A percentile compares a stretch with the other conserved stretches of the same genome.
phyloP scores from a whole-genome alignment of 495 filamentous ascomycete species.

The Annulohypoxylon maeteangense region DNA sequence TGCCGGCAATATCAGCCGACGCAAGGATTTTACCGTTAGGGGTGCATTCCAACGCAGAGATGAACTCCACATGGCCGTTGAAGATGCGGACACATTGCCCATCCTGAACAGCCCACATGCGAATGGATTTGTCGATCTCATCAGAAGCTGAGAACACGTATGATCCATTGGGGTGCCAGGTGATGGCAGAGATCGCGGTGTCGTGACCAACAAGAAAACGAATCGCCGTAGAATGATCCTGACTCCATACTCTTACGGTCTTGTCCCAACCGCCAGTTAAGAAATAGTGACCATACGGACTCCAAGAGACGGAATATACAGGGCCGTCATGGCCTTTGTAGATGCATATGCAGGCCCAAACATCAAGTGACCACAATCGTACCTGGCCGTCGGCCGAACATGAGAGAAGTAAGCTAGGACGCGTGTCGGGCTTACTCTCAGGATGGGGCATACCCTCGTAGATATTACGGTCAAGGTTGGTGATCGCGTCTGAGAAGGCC shows the following conservation, averaged over 20 bases:
- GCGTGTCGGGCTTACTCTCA: constrained; percentile 67
- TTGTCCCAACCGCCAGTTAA: constrained; percentile 86
- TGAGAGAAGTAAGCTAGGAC: constrained; percentile 80
- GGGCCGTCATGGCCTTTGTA: constrained; percentile 92
- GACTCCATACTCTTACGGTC: constrained; percentile 88
- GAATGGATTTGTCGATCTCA: constrained; percentile 83
- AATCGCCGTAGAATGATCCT: constrained; percentile 88
- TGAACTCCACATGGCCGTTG: constrained; percentile 85
- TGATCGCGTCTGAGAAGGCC: constrained; percentile 85
- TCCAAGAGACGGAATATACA: constrained; percentile 87
- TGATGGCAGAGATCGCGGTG: constrained; percentile 81
- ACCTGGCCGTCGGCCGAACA: constrained; percentile 87
- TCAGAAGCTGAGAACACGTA: constrained; percentile 91
- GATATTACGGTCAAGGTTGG: constrained; percentile 57
- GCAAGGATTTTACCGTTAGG: constrained; percentile 89
- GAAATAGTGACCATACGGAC: constrained; percentile 97
- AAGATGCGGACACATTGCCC: constrained; percentile 91
- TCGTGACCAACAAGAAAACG: constrained; percentile 93
- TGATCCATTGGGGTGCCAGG: constrained; percentile 91
- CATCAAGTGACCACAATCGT: constrained; percentile 91
- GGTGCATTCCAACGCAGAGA: constrained; percentile 84
- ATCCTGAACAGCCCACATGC: constrained; percentile 94
- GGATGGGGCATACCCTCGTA: constrained; percentile 61
- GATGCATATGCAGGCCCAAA: constrained; percentile 87
- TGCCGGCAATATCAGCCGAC: constrained; percentile 83